Percentiles rank a stretch among this genome's conserved stretches.
Conservation (phyloP, 768 basidiomycete species). For the Exsudoporus frostii region DNA sequence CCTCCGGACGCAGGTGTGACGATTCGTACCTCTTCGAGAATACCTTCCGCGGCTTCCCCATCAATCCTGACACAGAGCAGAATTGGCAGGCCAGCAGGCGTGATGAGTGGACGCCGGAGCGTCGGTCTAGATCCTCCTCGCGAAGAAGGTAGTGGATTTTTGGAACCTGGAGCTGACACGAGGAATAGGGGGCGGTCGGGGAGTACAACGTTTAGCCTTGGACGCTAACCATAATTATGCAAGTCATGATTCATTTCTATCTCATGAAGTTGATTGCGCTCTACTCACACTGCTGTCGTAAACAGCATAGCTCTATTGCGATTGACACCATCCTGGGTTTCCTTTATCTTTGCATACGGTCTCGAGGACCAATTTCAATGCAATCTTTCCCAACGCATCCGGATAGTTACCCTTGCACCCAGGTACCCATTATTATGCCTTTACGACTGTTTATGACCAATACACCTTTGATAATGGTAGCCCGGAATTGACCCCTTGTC, state of each 20-base stretch:
- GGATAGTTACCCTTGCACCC: conserved; percentile 7
- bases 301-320: conserved; percentile 14
- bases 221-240: conserved; percentile 19
- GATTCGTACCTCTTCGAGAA: conserved; percentile 41
- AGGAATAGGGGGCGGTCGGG: conserved; percentile 28
- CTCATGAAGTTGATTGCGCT: conserved; percentile 2
- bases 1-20: conserved; percentile 44
- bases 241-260: conserved; percentile 10
- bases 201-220: conserved; percentile 22
- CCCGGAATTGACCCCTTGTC: conserved; percentile 3
- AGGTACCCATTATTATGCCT: conserved; percentile 13
- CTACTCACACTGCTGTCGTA: conserved; percentile 9
- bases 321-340: conserved; percentile 8
- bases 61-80: conserved; percentile 38
- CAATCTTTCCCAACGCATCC: conserved; percentile 8
- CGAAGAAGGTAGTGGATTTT: conserved; percentile 17
- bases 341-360: conserved; percentile 14
- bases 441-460: conserved; percentile 25
- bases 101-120: conserved; percentile 44
- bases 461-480: conserved; percentile 20
- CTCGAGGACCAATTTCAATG: conserved; percentile 22
- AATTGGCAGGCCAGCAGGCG: conserved; percentile 42
- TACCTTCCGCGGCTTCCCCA: conserved; percentile 35
- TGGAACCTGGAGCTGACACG: conserved; percentile 17
- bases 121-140: conserved; percentile 29